phyloP scores from a whole-genome alignment of 1,284 basidiomycete genomes.

The Bondarzewia mesenterica region DNA sequence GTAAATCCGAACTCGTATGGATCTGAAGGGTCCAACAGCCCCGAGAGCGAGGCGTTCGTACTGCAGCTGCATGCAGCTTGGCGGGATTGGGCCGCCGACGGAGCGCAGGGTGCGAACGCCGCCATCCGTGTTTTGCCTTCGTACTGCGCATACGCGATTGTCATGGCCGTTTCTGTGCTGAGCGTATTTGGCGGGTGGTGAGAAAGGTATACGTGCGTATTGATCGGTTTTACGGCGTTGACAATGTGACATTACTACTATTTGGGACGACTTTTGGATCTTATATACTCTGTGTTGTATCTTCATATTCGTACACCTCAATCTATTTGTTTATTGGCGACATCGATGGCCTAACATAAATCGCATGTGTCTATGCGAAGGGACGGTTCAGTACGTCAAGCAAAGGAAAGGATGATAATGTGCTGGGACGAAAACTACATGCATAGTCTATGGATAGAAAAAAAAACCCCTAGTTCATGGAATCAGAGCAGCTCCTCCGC shows the following conservation, averaged over 20 bases:
- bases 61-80: conserved; percentile 46
- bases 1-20: conserved; percentile 40
- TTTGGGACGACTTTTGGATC: too few species aligned
- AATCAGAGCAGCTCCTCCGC: neutral
- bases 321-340: too few species aligned
- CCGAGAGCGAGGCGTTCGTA: conserved; percentile 52
- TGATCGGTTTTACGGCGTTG: too few species aligned
- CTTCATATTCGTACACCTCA: too few species aligned
- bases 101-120: conserved; percentile 26
- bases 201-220: too few species aligned
- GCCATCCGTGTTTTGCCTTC: neutral
- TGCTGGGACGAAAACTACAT: too few species aligned
- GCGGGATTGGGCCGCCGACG: conserved; percentile 36
- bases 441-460: neutral
- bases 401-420: too few species aligned
- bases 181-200: neutral
- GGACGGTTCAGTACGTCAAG: too few species aligned
- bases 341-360: too few species aligned
- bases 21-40: conserved; percentile 29
- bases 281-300: too few species aligned
- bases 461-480: neutral
- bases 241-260: too few species aligned
- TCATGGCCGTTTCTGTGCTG: neutral
- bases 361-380: too few species aligned
- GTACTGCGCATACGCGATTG: neutral